Conservation (phyloP, 2,329 filamentous ascomycete species). For the Calcarisporium arbuscula region DNA sequence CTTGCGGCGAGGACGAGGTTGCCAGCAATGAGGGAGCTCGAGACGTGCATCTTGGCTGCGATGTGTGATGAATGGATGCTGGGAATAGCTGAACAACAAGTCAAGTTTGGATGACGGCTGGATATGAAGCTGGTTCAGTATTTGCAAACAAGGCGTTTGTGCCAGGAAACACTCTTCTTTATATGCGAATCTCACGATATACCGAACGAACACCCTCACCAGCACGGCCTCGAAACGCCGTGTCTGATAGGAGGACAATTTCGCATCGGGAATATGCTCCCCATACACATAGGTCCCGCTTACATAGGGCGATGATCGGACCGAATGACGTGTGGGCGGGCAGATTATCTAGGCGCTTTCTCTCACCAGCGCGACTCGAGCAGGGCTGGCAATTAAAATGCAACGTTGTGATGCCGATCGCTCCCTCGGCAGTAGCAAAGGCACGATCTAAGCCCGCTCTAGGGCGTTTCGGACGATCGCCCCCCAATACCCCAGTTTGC, state of each 20-base stretch:
- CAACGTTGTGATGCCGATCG: too few species aligned
- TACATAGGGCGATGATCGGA: too few species aligned
- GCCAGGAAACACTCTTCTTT: neutral
- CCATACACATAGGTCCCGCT: too few species aligned
- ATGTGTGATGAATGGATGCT: neutral
- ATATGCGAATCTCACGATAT: neutral
- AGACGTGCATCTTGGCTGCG: neutral
- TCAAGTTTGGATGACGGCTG: neutral
- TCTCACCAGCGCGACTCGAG: too few species aligned
- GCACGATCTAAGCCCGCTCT: too few species aligned
- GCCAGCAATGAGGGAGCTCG: neutral
- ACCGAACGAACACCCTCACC: neutral
- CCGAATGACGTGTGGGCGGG: too few species aligned
- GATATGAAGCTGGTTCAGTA: neutral
- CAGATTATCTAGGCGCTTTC: too few species aligned
- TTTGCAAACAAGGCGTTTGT: neutral
- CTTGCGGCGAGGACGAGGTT: conserved; percentile 3
- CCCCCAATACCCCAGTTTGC: too few species aligned
- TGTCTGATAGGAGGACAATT: neutral
- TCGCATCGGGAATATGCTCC: too few species aligned
- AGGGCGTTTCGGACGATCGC: too few species aligned
- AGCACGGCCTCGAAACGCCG: neutral
- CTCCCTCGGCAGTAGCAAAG: too few species aligned
- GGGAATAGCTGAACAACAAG: neutral
- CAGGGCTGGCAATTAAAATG: too few species aligned